Conservation (phyloP, 148 eudicot species). For the Polygonum aviculare region DNA sequence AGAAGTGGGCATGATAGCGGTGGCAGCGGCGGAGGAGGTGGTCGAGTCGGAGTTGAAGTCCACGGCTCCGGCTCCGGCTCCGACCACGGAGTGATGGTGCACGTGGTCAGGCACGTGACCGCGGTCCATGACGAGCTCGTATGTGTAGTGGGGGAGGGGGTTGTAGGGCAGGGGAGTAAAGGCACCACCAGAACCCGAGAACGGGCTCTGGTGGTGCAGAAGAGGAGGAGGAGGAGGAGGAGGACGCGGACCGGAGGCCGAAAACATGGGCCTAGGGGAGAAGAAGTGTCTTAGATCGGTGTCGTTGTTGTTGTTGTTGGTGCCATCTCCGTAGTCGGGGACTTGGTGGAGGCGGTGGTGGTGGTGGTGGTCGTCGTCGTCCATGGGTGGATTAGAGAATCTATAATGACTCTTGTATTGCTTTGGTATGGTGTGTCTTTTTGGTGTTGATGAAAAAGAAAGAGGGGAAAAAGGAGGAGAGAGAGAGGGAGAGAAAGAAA, state of each 20-base stretch:
- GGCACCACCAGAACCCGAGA: not conserved
- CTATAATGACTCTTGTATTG: not conserved
- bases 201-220: not conserved
- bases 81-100: not conserved
- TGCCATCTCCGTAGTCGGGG: not conserved
- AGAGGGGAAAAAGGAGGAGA: conserved; percentile 5
- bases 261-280: not conserved
- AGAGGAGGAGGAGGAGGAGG: not conserved
- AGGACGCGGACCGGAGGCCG: not conserved
- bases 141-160: not conserved
- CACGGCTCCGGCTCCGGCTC: too few relatives aligned
- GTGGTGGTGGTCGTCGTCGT: not conserved
- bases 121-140: not conserved
- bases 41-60: not conserved
- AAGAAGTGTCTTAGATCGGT: conserved; percentile 29
- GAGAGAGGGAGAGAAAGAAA: conserved; percentile 16
- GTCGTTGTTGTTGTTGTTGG: not conserved
- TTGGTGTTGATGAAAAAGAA: not conserved
- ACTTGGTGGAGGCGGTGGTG: not conserved
- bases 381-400: not conserved
- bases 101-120: not conserved
- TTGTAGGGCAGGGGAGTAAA: not conserved
- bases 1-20: not conserved
- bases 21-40: conserved; percentile 12
- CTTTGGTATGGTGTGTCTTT: not conserved